Evolutionary conservation across 225 moss, liverwort and hornwort genomes (phyloP).

Genomic region (Physcomitrellopsis africana): DNA sequence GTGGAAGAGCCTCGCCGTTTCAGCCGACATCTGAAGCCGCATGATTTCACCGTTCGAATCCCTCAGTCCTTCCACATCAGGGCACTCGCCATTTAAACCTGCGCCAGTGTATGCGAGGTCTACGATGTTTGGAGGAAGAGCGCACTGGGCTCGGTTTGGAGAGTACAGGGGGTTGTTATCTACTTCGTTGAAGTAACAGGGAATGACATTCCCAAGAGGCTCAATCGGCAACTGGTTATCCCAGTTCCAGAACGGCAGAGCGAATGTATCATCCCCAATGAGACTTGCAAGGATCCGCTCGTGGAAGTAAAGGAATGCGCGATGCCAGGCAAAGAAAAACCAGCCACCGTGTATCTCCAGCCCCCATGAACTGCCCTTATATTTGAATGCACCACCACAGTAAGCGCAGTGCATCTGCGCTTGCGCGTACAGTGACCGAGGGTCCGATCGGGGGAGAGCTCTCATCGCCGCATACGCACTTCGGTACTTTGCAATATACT

Average conservation of each 20-base stretch:
- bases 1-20: conserved; percentile 42
- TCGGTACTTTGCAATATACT: conserved; percentile 52
- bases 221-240: conserved; percentile 47
- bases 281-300: conserved; percentile 61
- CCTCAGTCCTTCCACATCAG: too few species aligned
- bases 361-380: neutral
- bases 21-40: conserved; percentile 41
- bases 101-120: conserved; percentile 22
- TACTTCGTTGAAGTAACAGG: conserved; percentile 32
- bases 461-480: conserved; percentile 54
- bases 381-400: conserved; percentile 52
- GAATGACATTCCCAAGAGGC: conserved; percentile 37
- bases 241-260: conserved; percentile 76
- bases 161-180: conserved; percentile 9
- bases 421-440: conserved; percentile 54
- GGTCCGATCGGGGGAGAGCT: conserved; percentile 54
- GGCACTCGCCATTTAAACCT: too few species aligned
- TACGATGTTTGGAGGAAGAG: conserved; percentile 33
- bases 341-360: conserved; percentile 71
- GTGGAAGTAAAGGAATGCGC: conserved; percentile 68
- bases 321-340: conserved; percentile 72
- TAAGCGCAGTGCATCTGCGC: conserved; percentile 63
- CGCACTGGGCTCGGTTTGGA: conserved; percentile 41
- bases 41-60: neutral
- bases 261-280: conserved; percentile 51